phyloP scores from a whole-genome alignment of 495 filamentous ascomycete genomes.

The Trichoderma orchidacearum region DNA sequence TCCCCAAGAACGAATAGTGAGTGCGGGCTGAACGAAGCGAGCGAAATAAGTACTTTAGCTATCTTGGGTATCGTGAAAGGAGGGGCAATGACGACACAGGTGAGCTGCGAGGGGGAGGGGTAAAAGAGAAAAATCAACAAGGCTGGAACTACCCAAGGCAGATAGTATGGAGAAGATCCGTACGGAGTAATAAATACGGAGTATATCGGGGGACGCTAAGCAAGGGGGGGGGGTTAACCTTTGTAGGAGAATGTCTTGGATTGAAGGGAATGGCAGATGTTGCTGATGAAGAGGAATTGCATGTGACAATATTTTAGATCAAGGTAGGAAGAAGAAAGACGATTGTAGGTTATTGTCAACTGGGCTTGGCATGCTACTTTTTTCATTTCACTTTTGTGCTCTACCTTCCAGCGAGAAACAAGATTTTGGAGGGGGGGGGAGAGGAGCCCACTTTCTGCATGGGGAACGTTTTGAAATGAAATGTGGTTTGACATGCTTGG shows the following conservation, averaged over 20 bases:
- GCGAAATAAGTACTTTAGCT: too few species aligned
- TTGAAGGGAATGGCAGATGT: not conserved
- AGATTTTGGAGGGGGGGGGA: not conserved
- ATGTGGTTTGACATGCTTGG: not conserved
- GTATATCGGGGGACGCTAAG: not conserved
- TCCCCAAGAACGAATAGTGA: too few species aligned
- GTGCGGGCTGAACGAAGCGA: too few species aligned
- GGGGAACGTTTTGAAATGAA: too few species aligned
- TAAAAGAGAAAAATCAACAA: not conserved
- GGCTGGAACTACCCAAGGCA: too few species aligned
- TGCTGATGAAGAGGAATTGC: not conserved
- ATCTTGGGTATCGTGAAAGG: not conserved
- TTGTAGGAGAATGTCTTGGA: not conserved
- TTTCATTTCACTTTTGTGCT: too few species aligned
- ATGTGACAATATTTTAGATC: not conserved
- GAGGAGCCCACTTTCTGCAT: not conserved
- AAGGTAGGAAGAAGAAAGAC: not conserved
- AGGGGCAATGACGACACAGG: slow-evolving; percentile 1
- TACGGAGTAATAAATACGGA: too few species aligned
- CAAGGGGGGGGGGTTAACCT: not conserved
- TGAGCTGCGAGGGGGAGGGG: not conserved
- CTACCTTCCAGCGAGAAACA: not conserved
- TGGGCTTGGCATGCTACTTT: not conserved
- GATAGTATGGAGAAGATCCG: too few species aligned
- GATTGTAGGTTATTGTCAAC: not conserved